These are phyloP conservation scores for Circinella minor DNA, from an alignment of 371 early-diverging fungal species.

Conservation along the genomic window DNA sequence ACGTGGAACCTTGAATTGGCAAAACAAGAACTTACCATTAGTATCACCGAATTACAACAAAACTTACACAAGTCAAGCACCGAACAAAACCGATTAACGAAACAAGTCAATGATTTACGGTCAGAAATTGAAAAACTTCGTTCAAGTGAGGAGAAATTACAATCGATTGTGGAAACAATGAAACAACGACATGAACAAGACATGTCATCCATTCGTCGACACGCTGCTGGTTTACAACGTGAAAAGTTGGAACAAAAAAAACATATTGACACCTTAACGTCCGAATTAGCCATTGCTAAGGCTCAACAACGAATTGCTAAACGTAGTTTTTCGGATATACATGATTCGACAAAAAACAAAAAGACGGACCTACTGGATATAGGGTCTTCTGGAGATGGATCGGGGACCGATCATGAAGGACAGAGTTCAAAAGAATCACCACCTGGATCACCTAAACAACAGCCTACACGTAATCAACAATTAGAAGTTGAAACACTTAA, in stretches of 20 bases:
- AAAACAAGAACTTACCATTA: conserved; percentile 60
- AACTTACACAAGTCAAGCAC: conserved; percentile 50
- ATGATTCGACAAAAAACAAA: not conserved
- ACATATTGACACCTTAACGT: conserved; percentile 63
- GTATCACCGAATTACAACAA: conserved; percentile 58
- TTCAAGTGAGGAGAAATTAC: conserved; percentile 66
- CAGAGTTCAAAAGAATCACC: conserved; percentile 14
- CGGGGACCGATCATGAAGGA: not conserved
- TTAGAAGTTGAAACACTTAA: conserved; percentile 54
- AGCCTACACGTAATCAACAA: conserved; percentile 30
- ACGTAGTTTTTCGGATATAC: conserved; percentile 16
- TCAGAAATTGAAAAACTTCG: conserved; percentile 69
- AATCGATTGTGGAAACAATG: conserved; percentile 50
- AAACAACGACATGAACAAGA: conserved; percentile 75
- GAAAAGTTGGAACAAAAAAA: conserved; percentile 63
- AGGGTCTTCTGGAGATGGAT: conserved; percentile 3
- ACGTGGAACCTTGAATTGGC: conserved; percentile 66
- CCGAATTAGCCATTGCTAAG: conserved; percentile 53
- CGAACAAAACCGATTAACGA: conserved; percentile 58
- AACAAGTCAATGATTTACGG: conserved; percentile 54
- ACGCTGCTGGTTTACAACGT: conserved; percentile 59
- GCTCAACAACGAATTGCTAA: conserved; percentile 33
- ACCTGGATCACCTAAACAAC: conserved; percentile 25
- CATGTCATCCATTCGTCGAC: conserved; percentile 60
- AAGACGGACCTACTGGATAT: not conserved